phyloP scores from a whole-genome alignment of 495 filamentous ascomycete genomes.

The Astrothelium macrocarpum region DNA sequence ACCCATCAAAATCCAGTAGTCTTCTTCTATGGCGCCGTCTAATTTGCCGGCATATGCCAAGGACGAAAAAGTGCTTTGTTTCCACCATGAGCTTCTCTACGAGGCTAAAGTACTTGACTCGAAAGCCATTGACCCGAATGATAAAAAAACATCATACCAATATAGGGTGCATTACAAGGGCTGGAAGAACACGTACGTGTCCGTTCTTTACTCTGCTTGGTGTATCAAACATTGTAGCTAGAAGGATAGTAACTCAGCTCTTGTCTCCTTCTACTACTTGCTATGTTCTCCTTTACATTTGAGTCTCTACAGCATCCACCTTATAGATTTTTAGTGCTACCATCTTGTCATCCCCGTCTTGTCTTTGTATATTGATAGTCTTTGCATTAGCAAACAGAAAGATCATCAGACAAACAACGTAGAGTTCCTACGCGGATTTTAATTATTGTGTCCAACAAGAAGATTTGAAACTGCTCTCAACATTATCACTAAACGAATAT shows the following conservation, averaged over 20 bases:
- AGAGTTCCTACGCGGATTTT: too few species aligned
- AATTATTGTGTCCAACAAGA: too few species aligned
- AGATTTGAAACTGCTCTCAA: too few species aligned
- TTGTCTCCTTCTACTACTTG: too few species aligned
- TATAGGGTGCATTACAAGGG: slow-evolving; percentile 98
- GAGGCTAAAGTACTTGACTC: slow-evolving; percentile 89
- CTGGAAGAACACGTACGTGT: slow-evolving; percentile 88
- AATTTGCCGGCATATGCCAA: slow-evolving; percentile 57
- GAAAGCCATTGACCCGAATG: slow-evolving; percentile 50
- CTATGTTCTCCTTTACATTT: too few species aligned
- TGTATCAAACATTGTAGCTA: too few species aligned
- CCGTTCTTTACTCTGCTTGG: slow-evolving; percentile 14
- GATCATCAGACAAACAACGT: too few species aligned
- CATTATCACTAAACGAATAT: not conserved
- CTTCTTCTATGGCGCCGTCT: slow-evolving; percentile 50
- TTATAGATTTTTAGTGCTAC: too few species aligned
- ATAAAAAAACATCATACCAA: slow-evolving; percentile 64
- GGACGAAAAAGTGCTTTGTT: slow-evolving; percentile 92
- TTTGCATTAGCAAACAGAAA: not conserved
- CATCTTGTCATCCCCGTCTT: too few species aligned
- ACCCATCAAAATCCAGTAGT: not conserved
- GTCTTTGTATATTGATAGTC: not conserved
- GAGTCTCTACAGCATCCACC: too few species aligned
- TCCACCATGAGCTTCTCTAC: slow-evolving; percentile 92
- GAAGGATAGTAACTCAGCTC: too few species aligned